Conservation (phyloP, 768 basidiomycete genomes). For the Agaricus sinodeliciosus region DNA sequence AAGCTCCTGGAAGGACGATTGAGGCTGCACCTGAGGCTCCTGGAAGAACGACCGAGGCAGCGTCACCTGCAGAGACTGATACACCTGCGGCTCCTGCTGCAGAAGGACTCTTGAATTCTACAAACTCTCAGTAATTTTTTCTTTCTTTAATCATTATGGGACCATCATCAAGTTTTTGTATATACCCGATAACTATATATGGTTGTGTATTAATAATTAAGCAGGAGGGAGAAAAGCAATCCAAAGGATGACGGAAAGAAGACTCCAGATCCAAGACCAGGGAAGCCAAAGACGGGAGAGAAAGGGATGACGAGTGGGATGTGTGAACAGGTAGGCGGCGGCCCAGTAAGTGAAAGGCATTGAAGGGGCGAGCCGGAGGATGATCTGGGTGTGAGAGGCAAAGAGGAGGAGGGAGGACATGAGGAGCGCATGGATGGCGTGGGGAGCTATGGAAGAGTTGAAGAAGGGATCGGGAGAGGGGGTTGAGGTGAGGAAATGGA, state of each 20-base stretch:
- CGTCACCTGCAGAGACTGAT: too few species aligned
- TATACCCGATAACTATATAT: not conserved
- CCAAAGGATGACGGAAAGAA: slow-evolving; percentile 70
- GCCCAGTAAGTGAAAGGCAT: slow-evolving; percentile 86
- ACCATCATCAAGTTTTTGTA: not conserved
- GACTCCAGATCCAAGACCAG: slow-evolving; percentile 80
- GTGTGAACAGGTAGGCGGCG: slow-evolving; percentile 48
- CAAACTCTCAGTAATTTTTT: too few species aligned
- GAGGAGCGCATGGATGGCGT: slow-evolving; percentile 67
- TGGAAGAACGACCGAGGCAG: too few species aligned
- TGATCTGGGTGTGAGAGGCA: slow-evolving; percentile 83
- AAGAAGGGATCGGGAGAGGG: slow-evolving; percentile 1
- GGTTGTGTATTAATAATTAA: slow-evolving; percentile 23
- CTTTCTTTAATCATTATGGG: too few species aligned
- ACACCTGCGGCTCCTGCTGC: too few species aligned
- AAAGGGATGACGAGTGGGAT: not conserved
- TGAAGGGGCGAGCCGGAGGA: slow-evolving; percentile 67
- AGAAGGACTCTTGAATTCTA: too few species aligned
- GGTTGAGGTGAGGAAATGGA: slow-evolving; percentile 7
- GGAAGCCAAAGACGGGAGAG: slow-evolving; percentile 46
- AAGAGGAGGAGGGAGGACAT: slow-evolving; percentile 63
- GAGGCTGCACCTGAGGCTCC: too few species aligned
- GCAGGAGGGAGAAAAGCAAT: slow-evolving; percentile 88
- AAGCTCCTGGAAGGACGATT: too few species aligned
- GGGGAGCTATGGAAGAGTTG: slow-evolving; percentile 44